phyloP scores from a whole-genome alignment of 306 rosid species.

The Cercis canadensis region DNA sequence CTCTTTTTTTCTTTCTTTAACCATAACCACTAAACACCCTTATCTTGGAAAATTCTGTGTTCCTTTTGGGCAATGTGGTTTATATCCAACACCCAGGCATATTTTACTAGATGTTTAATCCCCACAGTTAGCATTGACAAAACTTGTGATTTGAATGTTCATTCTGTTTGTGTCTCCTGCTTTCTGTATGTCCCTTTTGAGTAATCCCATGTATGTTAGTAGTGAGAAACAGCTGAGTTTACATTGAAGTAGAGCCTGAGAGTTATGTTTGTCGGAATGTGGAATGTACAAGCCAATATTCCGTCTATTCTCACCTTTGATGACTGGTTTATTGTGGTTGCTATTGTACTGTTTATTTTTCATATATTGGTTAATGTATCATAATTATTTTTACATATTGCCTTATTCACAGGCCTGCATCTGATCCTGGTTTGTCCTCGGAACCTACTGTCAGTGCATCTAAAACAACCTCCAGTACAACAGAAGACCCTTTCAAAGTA shows the following conservation, averaged over 20 bases:
- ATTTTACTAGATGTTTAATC: background rate
- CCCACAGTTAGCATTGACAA: background rate
- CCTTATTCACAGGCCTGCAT: constrained; percentile 64
- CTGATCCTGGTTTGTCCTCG: constrained; percentile 66
- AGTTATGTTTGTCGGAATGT: background rate
- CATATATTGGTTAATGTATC: constrained; percentile 30
- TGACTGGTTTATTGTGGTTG: constrained; percentile 7
- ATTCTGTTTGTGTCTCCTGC: background rate
- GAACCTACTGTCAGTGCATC: constrained; percentile 55
- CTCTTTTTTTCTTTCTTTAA: too few relatives aligned
- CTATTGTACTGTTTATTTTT: constrained; percentile 1
- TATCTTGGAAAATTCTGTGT: too few relatives aligned
- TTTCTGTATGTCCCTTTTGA: background rate
- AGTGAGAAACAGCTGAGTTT: background rate
- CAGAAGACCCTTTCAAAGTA: constrained; percentile 74
- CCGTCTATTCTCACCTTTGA: background rate
- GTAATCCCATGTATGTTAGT: background rate
- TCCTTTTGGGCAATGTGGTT: background rate
- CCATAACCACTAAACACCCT: too few relatives aligned
- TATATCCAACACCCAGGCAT: constrained; percentile 7
- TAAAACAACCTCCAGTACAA: constrained; percentile 59
- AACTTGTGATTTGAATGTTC: background rate
- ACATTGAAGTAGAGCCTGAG: background rate
- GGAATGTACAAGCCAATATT: constrained; percentile 18
- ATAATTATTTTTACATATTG: constrained; percentile 35